These are phyloP conservation scores for Diplocarpon rosae DNA, from an alignment of 2,329 filamentous ascomycete genomes.

Conservation along the genomic window DNA sequence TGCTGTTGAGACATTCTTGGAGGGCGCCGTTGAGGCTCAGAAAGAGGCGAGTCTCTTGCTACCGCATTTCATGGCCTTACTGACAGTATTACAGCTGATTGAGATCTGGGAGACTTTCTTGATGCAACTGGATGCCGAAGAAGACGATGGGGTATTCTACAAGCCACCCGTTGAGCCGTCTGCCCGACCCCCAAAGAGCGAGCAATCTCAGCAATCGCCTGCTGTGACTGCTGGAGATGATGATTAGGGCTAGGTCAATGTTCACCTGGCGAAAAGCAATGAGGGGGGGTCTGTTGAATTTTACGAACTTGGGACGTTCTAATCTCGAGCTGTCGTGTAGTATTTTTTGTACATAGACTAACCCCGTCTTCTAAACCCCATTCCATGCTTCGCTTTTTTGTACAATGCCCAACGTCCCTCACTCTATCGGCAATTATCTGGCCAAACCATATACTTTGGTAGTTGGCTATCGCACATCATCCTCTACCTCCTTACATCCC, in stretches of 20 bases:
- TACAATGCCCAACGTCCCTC: not conserved
- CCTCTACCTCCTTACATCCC: no score
- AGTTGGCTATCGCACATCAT: no score
- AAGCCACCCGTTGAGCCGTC: constrained; percentile 47
- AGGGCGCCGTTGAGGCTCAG: constrained; percentile 94
- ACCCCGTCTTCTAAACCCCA: constrained; percentile 13
- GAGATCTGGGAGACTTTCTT: constrained; percentile 99
- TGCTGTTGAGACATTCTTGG: constrained; percentile 92
- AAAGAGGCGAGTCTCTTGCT: constrained; percentile 64
- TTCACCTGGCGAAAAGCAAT: not conserved
- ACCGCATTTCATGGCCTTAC: not conserved
- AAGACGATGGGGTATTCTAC: constrained; percentile 64
- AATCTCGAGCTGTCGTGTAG: constrained; percentile 9
- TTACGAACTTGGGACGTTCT: constrained; percentile 1
- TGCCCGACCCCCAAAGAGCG: constrained; percentile 28
- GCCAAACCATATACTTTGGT: no score
- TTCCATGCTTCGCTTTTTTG: constrained; percentile 2
- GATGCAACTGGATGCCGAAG: constrained; percentile 88
- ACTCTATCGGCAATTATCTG: not conserved
- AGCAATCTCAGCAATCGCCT: constrained; percentile 5
- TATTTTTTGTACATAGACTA: constrained; percentile 26
- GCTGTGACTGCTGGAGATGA: constrained; percentile 20
- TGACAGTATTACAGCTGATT: constrained; percentile 36
- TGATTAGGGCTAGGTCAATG: constrained; percentile 5
- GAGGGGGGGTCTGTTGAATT: not conserved